Percentiles rank a stretch among this genome's conserved stretches.
phyloP scores from a whole-genome alignment of 169 alveolate genomes.

The Plasmodium malariae region DNA sequence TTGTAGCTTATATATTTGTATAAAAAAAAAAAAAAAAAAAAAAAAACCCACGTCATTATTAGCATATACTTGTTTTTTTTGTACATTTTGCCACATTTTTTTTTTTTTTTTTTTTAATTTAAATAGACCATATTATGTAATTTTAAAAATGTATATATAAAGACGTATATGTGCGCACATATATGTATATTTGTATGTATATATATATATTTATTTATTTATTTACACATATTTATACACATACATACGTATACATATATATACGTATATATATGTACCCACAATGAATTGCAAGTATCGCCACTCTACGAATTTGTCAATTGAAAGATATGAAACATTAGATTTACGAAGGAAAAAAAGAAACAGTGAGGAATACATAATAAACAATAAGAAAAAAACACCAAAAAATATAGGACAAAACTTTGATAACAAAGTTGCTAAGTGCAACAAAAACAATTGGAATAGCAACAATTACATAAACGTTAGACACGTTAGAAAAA shows the following conservation, averaged over 20 bases:
- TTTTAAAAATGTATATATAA: neutral
- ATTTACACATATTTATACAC: neutral
- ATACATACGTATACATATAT: neutral
- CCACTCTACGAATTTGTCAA: conserved; percentile 46
- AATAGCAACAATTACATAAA: no score
- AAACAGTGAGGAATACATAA: conserved; percentile 2
- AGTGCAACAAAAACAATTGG: neutral
- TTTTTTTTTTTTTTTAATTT: no score
- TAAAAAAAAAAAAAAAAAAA: no score
- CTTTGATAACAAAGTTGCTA: conserved; percentile 2
- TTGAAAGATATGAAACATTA: conserved; percentile 54
- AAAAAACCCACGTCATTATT: no score
- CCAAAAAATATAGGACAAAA: no score
- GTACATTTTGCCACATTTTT: no score
- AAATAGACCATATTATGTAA: no score
- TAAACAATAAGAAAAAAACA: conserved; percentile 19
- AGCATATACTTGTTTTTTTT: no score
- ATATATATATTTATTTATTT: neutral
- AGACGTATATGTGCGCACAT: neutral
- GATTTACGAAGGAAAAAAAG: conserved; percentile 22
- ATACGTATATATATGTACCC: conserved; percentile 2
- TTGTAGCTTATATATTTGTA: no score
- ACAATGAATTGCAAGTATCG: conserved; percentile 23
- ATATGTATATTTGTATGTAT: neutral
- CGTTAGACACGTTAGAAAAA: conserved; percentile 13